These are phyloP conservation scores for Spergularia bocconei DNA, from an alignment of 148 eudicot genomes.

Conservation along the genomic window DNA sequence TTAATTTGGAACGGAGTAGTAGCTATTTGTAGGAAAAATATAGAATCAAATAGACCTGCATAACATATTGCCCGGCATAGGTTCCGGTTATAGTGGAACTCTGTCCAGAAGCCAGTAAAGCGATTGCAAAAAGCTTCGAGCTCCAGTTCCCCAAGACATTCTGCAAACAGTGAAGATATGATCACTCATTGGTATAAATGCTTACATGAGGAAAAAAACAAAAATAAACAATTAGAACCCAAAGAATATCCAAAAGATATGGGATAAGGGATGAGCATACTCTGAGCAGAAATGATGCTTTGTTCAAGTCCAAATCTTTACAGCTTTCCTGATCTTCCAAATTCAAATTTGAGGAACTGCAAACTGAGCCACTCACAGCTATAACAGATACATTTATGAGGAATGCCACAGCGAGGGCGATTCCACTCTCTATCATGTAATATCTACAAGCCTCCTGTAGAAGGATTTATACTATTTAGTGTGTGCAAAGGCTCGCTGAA, in stretches of 20 bases:
- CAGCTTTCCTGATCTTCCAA: slow-evolving; percentile 67
- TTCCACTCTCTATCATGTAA: slow-evolving; percentile 87
- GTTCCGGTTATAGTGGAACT: slow-evolving; percentile 99
- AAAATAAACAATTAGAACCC: too few relatives aligned
- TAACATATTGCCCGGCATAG: slow-evolving; percentile 97
- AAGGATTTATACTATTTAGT: slow-evolving; percentile 3
- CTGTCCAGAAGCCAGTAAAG: slow-evolving; percentile 96
- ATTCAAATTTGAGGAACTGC: slow-evolving; percentile 63
- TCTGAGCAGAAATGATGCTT: slow-evolving; percentile 88
- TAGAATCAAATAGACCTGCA: slow-evolving; percentile 69
- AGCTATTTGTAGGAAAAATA: not conserved
- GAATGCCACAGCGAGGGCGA: slow-evolving; percentile 79
- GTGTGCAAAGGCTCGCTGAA: not conserved
- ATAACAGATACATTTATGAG: slow-evolving; percentile 88
- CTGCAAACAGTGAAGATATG: slow-evolving; percentile 35
- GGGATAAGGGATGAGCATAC: slow-evolving; percentile 30
- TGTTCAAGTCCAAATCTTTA: slow-evolving; percentile 75
- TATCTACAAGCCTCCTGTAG: slow-evolving; percentile 93
- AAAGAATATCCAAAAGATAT: too few relatives aligned
- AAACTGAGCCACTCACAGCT: slow-evolving; percentile 92
- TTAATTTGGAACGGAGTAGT: not conserved
- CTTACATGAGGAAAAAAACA: too few relatives aligned
- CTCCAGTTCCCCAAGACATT: slow-evolving; percentile 98
- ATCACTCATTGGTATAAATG: not conserved
- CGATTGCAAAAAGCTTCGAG: slow-evolving; percentile 91